phyloP scores from a whole-genome alignment of 768 basidiomycete species.

The Kwoniella pini region DNA sequence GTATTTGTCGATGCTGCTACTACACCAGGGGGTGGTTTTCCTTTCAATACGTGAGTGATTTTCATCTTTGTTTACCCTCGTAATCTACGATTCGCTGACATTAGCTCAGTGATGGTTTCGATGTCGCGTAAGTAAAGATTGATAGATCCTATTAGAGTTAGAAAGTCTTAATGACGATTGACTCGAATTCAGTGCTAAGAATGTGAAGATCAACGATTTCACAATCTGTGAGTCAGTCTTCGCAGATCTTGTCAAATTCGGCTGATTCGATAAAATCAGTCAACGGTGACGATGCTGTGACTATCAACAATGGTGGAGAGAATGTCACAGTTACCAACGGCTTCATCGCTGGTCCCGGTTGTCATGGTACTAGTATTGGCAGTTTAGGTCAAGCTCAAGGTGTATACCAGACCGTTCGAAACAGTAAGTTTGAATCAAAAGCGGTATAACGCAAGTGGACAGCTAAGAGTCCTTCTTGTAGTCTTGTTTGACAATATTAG shows the following conservation, averaged over 20 bases:
- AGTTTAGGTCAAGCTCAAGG: constrained; percentile 58
- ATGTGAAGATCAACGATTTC: constrained; percentile 45
- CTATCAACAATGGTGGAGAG: constrained; percentile 59
- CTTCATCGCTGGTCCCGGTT: constrained; percentile 58
- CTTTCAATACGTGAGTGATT: constrained; percentile 37
- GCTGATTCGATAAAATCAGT: constrained; percentile 26
- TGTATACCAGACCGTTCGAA: constrained; percentile 56
- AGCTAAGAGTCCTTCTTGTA: not conserved
- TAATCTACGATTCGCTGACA: too few species aligned
- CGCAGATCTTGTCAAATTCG: too few species aligned
- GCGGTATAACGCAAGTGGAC: not conserved
- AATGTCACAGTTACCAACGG: constrained; percentile 60
- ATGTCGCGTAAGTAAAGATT: constrained; percentile 20
- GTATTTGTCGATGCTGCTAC: constrained; percentile 37
- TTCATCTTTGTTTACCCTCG: not conserved
- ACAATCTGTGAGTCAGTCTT: constrained; percentile 46
- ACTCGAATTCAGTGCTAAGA: constrained; percentile 31
- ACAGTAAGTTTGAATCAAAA: constrained; percentile 31
- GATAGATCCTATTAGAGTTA: too few species aligned
- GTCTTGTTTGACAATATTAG: constrained; percentile 60
- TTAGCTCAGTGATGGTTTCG: constrained; percentile 46
- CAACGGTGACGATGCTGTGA: constrained; percentile 61
- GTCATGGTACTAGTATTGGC: constrained; percentile 60
- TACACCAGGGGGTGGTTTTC: constrained; percentile 25
- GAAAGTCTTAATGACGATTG: too few species aligned